Evolutionary conservation across 2,329 filamentous ascomycete genomes (phyloP).

Genomic region (Samsoniella hepiali): DNA sequence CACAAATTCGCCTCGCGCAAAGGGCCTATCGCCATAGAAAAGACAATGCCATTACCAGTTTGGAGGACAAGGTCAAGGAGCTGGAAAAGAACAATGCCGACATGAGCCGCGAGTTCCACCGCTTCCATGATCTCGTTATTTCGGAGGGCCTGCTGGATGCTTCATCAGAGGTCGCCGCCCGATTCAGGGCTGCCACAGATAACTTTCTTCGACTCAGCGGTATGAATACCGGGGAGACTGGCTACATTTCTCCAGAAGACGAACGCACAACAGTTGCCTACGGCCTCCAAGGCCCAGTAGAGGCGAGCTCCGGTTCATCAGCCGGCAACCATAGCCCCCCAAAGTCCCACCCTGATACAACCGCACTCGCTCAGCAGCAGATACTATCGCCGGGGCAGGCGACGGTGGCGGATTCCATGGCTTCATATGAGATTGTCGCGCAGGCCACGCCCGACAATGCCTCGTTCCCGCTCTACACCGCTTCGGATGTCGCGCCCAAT

Average conservation of each 20-base stretch:
- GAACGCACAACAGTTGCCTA: slow-evolving; percentile 13
- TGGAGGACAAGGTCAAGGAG: slow-evolving; percentile 67
- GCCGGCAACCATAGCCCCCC: slow-evolving; percentile 6
- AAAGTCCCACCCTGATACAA: slow-evolving; percentile 14
- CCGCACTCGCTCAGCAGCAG: slow-evolving; percentile 2
- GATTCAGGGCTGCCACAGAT: slow-evolving; percentile 55
- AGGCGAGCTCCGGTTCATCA: slow-evolving; percentile 7
- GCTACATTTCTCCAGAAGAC: slow-evolving; percentile 20
- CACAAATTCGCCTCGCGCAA: slow-evolving; percentile 83
- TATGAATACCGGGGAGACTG: slow-evolving; percentile 37
- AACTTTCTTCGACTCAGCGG: slow-evolving; percentile 56
- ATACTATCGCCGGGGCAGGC: slow-evolving; percentile 3
- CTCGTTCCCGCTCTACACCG: slow-evolving; percentile 45
- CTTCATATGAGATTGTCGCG: slow-evolving; percentile 48
- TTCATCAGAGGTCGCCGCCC: slow-evolving; percentile 54
- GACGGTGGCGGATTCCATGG: slow-evolving; percentile 9
- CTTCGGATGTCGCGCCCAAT: slow-evolving; percentile 24
- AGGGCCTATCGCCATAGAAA: slow-evolving; percentile 82
- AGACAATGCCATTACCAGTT: slow-evolving; percentile 71
- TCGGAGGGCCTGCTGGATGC: slow-evolving; percentile 55
- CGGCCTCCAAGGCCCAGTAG: not conserved
- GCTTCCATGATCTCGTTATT: slow-evolving; percentile 61
- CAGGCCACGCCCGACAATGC: slow-evolving; percentile 52
- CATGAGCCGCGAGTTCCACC: slow-evolving; percentile 69
- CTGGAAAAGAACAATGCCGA: slow-evolving; percentile 68